Base-by-base conservation (phyloP, 257 asterid species). In the Solanum verrucosum region DNA sequence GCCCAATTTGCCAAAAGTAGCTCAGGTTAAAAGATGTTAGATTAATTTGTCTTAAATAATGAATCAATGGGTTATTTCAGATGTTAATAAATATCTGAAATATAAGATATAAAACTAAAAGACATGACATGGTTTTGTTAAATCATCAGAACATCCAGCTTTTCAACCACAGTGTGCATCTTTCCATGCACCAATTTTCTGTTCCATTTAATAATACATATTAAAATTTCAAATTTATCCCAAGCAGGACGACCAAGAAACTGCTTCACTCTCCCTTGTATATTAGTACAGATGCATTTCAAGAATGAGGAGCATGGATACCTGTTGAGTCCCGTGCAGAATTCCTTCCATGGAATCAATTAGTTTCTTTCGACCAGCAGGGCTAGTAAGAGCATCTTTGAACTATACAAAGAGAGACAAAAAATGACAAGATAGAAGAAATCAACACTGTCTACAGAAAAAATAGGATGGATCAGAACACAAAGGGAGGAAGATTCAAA, bases 271-370 rank as follows among this genome's bases (percentile, higher is more conserved):
- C 83, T 35, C 83, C 52, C 20, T 74, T 74, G 52, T 37, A 37
- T 23, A 37, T 37, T 74, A 74, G 10, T 74, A 74, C 18, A 74
- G 52, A 81, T 81, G 68, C 70, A 81, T 27, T 46, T 29, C 68
- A 81, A 46, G 38, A 29, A 81, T 20, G 67, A 81, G 65, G 8
- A 78, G 67, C 15, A 79, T 40, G 23, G 40, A 84, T 91, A 96
- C 99, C 98, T 93, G 95, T 85, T 90, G 94, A 90, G 93, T 93
- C 83, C 97, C 97, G 63, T 90, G 92, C 89, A 92, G 67, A 91
- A 96, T 93, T 87, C 95, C 94, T 88, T 96, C 98, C 92, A 94
- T 91, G 77, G 97, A 95, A 88, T 92, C 91, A 52, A 94, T 88
- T 89, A 96, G 94, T 89, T 95, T 94, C 78, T 52, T 87, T 84